Base-by-base conservation (phyloP, 768 basidiomycete genomes). In the Pleurotus platypus region DNA sequence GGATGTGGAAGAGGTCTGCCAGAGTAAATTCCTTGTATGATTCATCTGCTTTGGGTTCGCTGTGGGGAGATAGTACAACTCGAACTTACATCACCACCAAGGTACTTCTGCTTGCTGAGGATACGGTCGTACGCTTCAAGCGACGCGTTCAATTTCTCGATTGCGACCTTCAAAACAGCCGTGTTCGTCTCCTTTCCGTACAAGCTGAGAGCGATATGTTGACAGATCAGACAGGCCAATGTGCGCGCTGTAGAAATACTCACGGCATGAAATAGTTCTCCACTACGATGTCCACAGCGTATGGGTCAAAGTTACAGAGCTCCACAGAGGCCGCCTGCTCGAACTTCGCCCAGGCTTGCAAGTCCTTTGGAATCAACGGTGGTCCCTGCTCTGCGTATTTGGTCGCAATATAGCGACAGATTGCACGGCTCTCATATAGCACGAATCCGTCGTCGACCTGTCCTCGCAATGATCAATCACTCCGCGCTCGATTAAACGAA, bases 401-500 rank as follows among this genome's bases (percentile, higher is more conserved):
- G 57, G 68, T 68, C 30, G 75, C 78, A 60, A 88, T 66, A 66
- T 88, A 90, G 15, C 83, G 80, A 7, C 65, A 65, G 55, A 89
- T 87, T 0, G 85, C 85, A 30, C 85, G 81, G 38, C 77, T 79
- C 63, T 87, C 86, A 69, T 78, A 87, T 15, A 90, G 63, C 56
- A 79, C 69, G 65, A 88, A 81, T 3, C 84, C 86, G 42, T 83
- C 84, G 20, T 87, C 85, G 51, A 84, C 74, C 78, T 81, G 12
- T n/a, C 4, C 9, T 9, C 22, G 15, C 13, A 18, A 18, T 18
- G 35, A 20, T 18, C 35, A 39, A 11, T 40, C 18, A 27, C 22
- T 53, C 18, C 8, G 6, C 42, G 3, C 6, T 20, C 18, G 42
- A 43, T 43, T 15, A n/a, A 43, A 43, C 5, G 7, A 12, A 39